A percentile compares a stretch with the other conserved stretches of the same genome.
Conservation (phyloP, 345 rosid genomes). For the Dovyalis caffra region DNA sequence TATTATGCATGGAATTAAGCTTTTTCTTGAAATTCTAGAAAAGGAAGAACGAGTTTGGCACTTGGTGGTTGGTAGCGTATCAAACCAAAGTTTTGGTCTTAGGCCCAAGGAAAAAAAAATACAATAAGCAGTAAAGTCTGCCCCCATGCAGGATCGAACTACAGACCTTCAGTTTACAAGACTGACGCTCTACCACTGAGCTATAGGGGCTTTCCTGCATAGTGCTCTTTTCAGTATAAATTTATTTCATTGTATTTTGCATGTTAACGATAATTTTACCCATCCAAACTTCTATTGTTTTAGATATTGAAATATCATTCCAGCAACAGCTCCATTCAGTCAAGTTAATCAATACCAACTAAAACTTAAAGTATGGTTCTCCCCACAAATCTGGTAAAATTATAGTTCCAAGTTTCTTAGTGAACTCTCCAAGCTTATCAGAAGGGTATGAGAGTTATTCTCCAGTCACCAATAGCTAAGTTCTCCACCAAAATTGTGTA, state of each 20-base stretch:
- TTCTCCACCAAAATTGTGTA: neutral
- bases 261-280: no score
- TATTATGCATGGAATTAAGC: no score
- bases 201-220: conserved; percentile 50
- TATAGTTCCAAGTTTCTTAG: neutral
- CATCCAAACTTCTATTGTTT: no score
- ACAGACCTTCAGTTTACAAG: conserved; percentile 85
- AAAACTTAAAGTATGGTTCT: neutral
- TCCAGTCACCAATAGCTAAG: neutral
- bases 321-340: neutral
- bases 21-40: no score
- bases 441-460: neutral
- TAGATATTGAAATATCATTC: no score
- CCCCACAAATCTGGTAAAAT: neutral
- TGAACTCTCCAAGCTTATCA: neutral
- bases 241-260: no score
- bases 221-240: no score
- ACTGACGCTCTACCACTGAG: conserved; percentile 96
- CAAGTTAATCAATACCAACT: neutral
- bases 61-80: no score
- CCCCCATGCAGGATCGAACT: conserved; percentile 87
- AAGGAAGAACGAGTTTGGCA: no score
- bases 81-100: no score
- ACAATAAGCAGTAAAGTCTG: no score
- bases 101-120: no score